Base-by-base conservation (phyloP, 352 stramenopile genomes). In the Globisporangium spiculum region DNA sequence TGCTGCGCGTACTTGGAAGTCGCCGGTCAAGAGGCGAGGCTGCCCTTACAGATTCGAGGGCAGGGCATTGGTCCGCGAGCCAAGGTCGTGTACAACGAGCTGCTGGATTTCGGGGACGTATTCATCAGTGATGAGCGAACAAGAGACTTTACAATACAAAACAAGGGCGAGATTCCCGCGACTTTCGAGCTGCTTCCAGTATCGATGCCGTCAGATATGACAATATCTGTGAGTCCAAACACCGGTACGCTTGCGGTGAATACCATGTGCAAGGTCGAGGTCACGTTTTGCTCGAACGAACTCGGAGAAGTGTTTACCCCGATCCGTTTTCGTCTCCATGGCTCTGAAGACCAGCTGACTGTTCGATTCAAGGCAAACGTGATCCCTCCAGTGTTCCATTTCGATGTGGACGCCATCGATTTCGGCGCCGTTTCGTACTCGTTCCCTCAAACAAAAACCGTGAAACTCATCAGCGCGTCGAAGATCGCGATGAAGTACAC, bases 31-130 rank as follows among this genome's bases (percentile, higher is more conserved):
- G 90, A 98, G 68, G 70, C 79, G 44, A 84, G 96, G 4, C 69
- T 99, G 3, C 92, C 94, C 4, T 75, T 99, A 0, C 87, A 95
- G 65, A 86, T 99, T 6, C 80, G 81, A 18, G 95, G 90, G 12
- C 77, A 90, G 38, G 96, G 95, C 3, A 98, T 99, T 48, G 96
- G 95, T 9, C 96, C 94, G 6, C 92, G 97, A 60, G 95, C 87
- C 3, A 93, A 94, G 60, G 81, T 99, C 36, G 88, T 96, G 36
- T 98, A 97, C 73, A 96, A 98, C 63, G 90, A 96, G 67, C 73
- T 97, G 10, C 70, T 99, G 46, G 94, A 99, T 68, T 93, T 99
- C 66, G 96, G 96, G 4, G 95, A 98, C 56, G 86, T 99, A 12
- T 98, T 98, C 61, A 96, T 99, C 65, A 97, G 86, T 53, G 90